Evolutionary conservation across 1,284 basidiomycete species (phyloP), one percentile per base, ranked within the genome.

Genomic region (Volvariella surrecta): DNA sequence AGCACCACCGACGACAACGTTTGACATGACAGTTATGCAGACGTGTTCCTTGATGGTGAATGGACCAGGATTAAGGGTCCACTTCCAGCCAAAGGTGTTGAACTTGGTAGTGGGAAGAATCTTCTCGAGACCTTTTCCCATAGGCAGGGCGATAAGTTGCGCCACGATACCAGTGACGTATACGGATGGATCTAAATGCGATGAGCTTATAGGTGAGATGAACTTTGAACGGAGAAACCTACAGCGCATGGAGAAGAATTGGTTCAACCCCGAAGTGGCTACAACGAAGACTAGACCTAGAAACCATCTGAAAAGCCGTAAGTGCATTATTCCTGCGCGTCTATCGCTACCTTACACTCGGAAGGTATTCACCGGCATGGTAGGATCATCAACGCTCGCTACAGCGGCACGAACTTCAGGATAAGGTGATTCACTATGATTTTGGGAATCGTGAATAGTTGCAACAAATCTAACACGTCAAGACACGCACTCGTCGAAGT

Each of bases 1-100:
- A 3, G 79, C 76, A 48, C 86, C 82, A 21, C 63, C 61, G 44
- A 74, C 69, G 32, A 72, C 73, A 24, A 86, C 76, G 58, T 83
- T 90, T 37, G 81, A 76, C 86, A 93, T 93, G 54, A 92, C 81
- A 34, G 85, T 80, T 52, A 93, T 83, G 50, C 88, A 66, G 22
- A 80, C 77, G 58, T 94, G 91, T 58, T 94, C 91, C 65, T 90
- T 90, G 71, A 90, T 81, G 58, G 85, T 89, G 72, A 94, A 95
- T 0, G 94, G 91, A 3, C 94, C 93, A 0, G 86, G 84, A 52
- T 89, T 89, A 43, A 89, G 61, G 6, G 82, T 76, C 76, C 81
- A 86, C 19, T 67, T 60, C 58, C 72, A 81, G 35, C 79, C 82
- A 47, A 84, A 76, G 13, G 76, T 76, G 45, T 65, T 74, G 71